These are phyloP conservation scores for Gnomoniopsis sp. DNA, from an alignment of 2,329 filamentous ascomycete species.

Conservation along the genomic window DNA sequence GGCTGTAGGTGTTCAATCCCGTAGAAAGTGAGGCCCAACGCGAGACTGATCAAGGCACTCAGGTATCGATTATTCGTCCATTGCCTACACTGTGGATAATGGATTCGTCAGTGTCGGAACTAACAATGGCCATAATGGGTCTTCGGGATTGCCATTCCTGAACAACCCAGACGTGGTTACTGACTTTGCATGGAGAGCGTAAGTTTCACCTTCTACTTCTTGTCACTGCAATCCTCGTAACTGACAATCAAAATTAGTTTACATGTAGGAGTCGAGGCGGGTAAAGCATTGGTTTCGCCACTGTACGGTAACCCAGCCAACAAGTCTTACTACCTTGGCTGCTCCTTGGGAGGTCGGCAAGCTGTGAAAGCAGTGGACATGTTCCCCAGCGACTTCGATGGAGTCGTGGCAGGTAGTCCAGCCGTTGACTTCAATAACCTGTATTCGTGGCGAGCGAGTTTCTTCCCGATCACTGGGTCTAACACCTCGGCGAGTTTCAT, in stretches of 20 bases:
- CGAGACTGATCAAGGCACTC: not conserved
- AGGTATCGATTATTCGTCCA: constrained; percentile 42
- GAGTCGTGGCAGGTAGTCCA: constrained; percentile 47
- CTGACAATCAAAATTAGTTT: constrained; percentile 19
- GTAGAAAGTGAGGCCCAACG: not conserved
- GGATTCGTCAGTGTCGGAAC: constrained; percentile 47
- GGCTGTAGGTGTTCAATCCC: constrained; percentile 32
- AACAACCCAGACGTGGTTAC: constrained; percentile 33
- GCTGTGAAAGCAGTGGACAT: constrained; percentile 50
- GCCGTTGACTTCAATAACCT: constrained; percentile 36
- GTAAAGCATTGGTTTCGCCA: constrained; percentile 42
- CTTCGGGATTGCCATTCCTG: constrained; percentile 28
- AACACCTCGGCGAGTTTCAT: constrained; percentile 39
- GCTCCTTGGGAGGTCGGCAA: constrained; percentile 58
- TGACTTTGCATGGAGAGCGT: constrained; percentile 34
- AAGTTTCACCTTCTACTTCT: not conserved
- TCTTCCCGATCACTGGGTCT: constrained; percentile 33
- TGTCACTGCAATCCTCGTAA: not conserved
- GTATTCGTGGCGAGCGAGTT: constrained; percentile 38
- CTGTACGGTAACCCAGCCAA: constrained; percentile 41
- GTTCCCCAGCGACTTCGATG: constrained; percentile 56
- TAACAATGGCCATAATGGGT: constrained; percentile 50
- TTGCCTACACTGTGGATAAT: constrained; percentile 39
- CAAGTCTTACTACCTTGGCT: constrained; percentile 55
- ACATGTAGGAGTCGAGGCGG: constrained; percentile 44